Evolutionary conservation across 441 rosid species (phyloP).

Genomic region (Bruguiera hainesii): DNA sequence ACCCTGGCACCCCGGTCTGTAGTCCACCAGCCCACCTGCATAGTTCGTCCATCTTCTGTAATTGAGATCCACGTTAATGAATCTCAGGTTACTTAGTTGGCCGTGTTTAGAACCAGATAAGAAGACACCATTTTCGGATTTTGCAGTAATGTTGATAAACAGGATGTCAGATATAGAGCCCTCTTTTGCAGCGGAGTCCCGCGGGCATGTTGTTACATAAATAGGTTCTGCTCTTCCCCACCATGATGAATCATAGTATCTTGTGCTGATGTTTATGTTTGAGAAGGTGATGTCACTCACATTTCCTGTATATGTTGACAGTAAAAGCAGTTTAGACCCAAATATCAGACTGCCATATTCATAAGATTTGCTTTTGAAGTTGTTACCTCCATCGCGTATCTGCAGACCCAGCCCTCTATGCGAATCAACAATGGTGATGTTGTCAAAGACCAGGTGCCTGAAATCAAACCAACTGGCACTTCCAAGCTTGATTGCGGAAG

Average conservation of each 20-base stretch:
- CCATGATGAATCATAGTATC: constrained; percentile 88
- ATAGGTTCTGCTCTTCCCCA: constrained; percentile 97
- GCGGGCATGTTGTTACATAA: constrained; percentile 73
- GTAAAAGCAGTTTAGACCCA: too few species aligned
- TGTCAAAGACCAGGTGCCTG: constrained; percentile 61
- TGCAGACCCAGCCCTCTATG: constrained; percentile 84
- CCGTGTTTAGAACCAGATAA: constrained; percentile 77
- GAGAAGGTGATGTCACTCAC: constrained; percentile 72
- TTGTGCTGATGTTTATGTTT: constrained; percentile 71
- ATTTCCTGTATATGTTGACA: constrained; percentile 53
- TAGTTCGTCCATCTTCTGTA: constrained; percentile 67
- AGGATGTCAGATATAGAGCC: constrained; percentile 59
- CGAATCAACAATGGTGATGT: constrained; percentile 76
- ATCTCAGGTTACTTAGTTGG: constrained; percentile 49
- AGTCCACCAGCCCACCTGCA: constrained; percentile 63
- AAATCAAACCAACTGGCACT: constrained; percentile 77
- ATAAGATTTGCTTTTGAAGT: background rate
- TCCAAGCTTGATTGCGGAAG: constrained; percentile 85
- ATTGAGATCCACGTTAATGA: constrained; percentile 57
- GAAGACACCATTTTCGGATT: constrained; percentile 76
- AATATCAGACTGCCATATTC: background rate
- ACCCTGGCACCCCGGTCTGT: constrained; percentile 85
- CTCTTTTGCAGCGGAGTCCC: constrained; percentile 37
- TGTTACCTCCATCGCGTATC: constrained; percentile 88
- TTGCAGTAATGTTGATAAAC: constrained; percentile 63